Conservation (phyloP, 1,284 basidiomycete genomes). For the Papiliotrema terrestris region DNA sequence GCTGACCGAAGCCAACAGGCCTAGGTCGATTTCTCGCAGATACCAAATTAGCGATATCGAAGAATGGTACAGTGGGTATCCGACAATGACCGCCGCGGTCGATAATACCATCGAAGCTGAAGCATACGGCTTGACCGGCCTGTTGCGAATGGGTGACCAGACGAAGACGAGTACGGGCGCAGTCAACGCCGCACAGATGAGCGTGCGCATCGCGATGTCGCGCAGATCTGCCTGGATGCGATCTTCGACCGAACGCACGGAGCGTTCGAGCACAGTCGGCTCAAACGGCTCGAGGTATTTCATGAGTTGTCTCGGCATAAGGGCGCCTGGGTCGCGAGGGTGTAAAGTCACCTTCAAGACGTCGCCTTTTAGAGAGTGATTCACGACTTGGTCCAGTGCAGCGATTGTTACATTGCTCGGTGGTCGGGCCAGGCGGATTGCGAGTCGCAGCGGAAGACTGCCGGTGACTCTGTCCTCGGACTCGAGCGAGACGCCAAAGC, state of each 20-base stretch:
- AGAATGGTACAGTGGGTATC: slow-evolving; percentile 49
- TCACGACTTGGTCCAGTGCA: not conserved
- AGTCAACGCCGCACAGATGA: slow-evolving; percentile 44
- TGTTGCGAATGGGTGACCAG: slow-evolving; percentile 51
- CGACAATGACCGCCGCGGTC: slow-evolving; percentile 51
- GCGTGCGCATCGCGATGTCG: slow-evolving; percentile 41
- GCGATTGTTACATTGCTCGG: not conserved
- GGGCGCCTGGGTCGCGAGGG: not conserved
- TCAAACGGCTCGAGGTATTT: slow-evolving; percentile 4
- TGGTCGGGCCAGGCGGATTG: not conserved
- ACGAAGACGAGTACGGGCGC: slow-evolving; percentile 54
- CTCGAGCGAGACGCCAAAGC: not conserved
- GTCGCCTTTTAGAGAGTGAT: not conserved
- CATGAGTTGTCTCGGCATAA: not conserved
- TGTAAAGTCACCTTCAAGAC: not conserved
- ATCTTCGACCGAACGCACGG: slow-evolving; percentile 7
- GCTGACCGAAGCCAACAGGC: slow-evolving; percentile 51
- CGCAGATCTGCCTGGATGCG: slow-evolving; percentile 27
- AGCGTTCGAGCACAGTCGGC: slow-evolving; percentile 4
- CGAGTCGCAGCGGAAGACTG: not conserved
- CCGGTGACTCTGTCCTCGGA: not conserved
- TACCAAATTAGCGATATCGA: slow-evolving; percentile 50
- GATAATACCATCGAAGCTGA: slow-evolving; percentile 50
- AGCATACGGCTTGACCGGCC: slow-evolving; percentile 43
- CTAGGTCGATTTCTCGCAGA: slow-evolving; percentile 51